phyloP scores from a whole-genome alignment of 1,284 basidiomycete genomes.

The Amylostereum areolatum region DNA sequence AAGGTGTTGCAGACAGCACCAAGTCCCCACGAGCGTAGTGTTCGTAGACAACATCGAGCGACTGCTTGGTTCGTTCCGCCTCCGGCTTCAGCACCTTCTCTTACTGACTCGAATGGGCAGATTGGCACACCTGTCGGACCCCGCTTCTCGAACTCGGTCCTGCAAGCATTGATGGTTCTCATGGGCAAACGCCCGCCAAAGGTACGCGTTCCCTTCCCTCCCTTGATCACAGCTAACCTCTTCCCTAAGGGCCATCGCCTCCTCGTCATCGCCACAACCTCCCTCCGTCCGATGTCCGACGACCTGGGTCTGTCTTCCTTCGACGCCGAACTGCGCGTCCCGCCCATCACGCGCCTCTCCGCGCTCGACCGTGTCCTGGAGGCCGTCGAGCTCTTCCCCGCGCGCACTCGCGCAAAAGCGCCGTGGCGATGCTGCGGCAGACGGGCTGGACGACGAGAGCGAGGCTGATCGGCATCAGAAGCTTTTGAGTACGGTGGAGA shows the following conservation, averaged over 20 bases:
- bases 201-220: constrained; percentile 34
- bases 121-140: constrained; percentile 98
- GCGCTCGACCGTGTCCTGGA: constrained; percentile 76
- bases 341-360: constrained; percentile 71
- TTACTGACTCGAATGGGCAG: constrained; percentile 39
- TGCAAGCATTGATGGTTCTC: constrained; percentile 90
- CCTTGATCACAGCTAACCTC: neutral
- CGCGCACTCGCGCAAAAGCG: constrained; percentile 66
- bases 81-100: neutral
- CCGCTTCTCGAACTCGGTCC: constrained; percentile 90
- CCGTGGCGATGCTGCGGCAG: constrained; percentile 65
- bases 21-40: constrained; percentile 94
- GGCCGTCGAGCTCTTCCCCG: constrained; percentile 76
- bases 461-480: constrained; percentile 81
- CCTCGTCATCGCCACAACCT: constrained; percentile 90
- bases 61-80: constrained; percentile 60
- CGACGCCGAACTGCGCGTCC: constrained; percentile 84
- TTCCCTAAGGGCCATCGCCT: constrained; percentile 85
- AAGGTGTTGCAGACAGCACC: constrained; percentile 97
- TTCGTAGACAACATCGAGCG: constrained; percentile 96
- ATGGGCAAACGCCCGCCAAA: constrained; percentile 91
- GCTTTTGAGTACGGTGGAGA: constrained; percentile 88
- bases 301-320: constrained; percentile 90
- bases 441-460: constrained; percentile 69
- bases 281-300: constrained; percentile 79